Evolutionary conservation across 306 rosid genomes (phyloP).

Genomic region (Dryas alaskensis): DNA sequence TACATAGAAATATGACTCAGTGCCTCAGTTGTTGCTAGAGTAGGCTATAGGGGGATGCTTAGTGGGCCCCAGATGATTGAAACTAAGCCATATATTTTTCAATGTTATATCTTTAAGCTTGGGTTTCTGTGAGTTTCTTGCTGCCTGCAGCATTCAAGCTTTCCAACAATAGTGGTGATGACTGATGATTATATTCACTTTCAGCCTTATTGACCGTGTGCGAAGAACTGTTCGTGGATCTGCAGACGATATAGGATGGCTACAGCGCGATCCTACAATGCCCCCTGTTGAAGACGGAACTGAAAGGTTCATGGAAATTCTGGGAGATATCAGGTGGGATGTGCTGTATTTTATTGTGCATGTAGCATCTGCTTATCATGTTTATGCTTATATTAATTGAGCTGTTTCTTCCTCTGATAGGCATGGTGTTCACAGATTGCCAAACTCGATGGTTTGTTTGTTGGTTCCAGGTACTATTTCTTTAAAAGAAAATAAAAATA

Average conservation of each 20-base stretch:
- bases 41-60: not conserved
- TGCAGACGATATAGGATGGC: constrained; percentile 98
- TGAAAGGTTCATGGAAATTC: constrained; percentile 73
- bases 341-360: constrained; percentile 15
- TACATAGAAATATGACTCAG: not conserved
- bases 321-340: constrained; percentile 59
- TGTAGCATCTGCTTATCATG: constrained; percentile 16
- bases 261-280: constrained; percentile 75
- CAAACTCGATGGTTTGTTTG: constrained; percentile 84
- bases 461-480: constrained; percentile 77
- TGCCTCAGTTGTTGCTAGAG: not conserved
- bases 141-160: not conserved
- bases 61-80: not conserved
- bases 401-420: constrained; percentile 44
- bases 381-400: constrained; percentile 17
- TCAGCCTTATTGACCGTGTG: constrained; percentile 82
- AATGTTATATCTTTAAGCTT: not conserved
- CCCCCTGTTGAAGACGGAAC: constrained; percentile 89
- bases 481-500: not conserved
- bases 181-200: constrained; percentile 30
- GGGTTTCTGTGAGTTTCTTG: not conserved
- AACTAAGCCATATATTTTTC: not conserved
- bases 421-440: constrained; percentile 93
- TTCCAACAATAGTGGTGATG: constrained; percentile 19
- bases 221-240: constrained; percentile 89